A percentile compares a stretch with the other conserved stretches of the same genome.
Evolutionary conservation across 345 rosid species (phyloP).

Genomic region (Sisymbrium altissimum): DNA sequence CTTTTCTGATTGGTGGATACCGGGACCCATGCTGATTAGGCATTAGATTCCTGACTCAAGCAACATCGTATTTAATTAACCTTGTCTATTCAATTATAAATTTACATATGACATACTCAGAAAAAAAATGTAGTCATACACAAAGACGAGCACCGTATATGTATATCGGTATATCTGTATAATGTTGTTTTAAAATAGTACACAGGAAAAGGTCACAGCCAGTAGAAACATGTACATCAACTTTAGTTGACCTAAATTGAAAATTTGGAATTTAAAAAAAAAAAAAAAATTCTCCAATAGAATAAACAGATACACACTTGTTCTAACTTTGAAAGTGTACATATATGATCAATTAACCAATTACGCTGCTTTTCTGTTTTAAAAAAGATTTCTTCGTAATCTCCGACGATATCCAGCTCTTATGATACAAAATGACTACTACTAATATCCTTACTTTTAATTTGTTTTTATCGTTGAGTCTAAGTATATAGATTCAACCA

Average conservation of each 20-base stretch:
- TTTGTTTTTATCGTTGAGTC: conserved; percentile 12
- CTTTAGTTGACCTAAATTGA: conserved; percentile 21
- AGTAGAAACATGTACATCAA: conserved; percentile 21
- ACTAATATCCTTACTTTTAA: not conserved
- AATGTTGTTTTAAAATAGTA: not conserved
- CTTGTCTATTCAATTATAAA: not conserved
- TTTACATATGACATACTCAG: not conserved
- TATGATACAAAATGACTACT: not conserved
- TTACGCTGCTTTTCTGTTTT: not conserved
- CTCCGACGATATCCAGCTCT: conserved; percentile 3
- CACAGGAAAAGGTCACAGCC: not conserved
- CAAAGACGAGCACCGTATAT: conserved; percentile 7
- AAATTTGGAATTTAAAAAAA: conserved; percentile 11
- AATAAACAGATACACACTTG: not conserved
- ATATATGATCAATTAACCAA: not conserved
- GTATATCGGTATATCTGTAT: not conserved
- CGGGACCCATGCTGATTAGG: conserved; percentile 35
- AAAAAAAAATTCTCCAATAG: conserved; percentile 5
- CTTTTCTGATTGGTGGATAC: conserved; percentile 6
- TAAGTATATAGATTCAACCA: conserved; percentile 5
- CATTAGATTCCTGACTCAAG: conserved; percentile 33
- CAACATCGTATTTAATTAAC: conserved; percentile 11
- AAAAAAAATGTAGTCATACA: not conserved
- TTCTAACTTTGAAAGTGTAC: not conserved
- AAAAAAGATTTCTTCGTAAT: not conserved